These are phyloP conservation scores for Inga oerstediana DNA, from an alignment of 306 rosid genomes.

Conservation along the genomic window DNA sequence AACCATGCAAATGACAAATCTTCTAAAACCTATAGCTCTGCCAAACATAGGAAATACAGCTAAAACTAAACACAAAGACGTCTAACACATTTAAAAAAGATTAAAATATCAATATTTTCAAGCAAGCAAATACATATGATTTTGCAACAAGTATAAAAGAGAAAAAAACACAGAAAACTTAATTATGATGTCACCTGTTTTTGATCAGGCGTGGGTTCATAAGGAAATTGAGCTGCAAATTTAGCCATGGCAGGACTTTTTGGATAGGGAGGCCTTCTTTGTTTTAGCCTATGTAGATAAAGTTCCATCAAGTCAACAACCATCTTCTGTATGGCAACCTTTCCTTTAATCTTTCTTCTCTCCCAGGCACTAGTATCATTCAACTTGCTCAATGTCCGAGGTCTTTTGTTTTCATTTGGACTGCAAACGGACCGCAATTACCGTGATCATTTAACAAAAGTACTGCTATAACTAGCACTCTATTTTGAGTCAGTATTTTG, in stretches of 20 bases:
- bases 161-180: neutral
- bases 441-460: slow-evolving; percentile 20
- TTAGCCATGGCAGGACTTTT: slow-evolving; percentile 49
- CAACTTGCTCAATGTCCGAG: slow-evolving; percentile 84
- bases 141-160: neutral
- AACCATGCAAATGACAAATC: slow-evolving; percentile 7
- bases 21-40: neutral
- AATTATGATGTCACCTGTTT: slow-evolving; percentile 52
- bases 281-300: slow-evolving; percentile 87
- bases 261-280: slow-evolving; percentile 80
- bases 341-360: slow-evolving; percentile 79
- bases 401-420: slow-evolving; percentile 79
- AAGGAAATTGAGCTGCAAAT: slow-evolving; percentile 71
- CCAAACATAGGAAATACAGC: neutral
- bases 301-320: slow-evolving; percentile 97
- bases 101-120: neutral
- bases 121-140: neutral
- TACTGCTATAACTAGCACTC: slow-evolving; percentile 3
- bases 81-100: neutral
- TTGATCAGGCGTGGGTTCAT: slow-evolving; percentile 87
- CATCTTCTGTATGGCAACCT: slow-evolving; percentile 95
- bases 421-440: slow-evolving; percentile 50
- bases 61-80: slow-evolving; percentile 4
- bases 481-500: neutral
- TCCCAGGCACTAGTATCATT: slow-evolving; percentile 80